These are phyloP conservation scores for Cenchrus fungigraminus DNA, from an alignment of 176 grass and related monocot genomes.

Conservation along the genomic window DNA sequence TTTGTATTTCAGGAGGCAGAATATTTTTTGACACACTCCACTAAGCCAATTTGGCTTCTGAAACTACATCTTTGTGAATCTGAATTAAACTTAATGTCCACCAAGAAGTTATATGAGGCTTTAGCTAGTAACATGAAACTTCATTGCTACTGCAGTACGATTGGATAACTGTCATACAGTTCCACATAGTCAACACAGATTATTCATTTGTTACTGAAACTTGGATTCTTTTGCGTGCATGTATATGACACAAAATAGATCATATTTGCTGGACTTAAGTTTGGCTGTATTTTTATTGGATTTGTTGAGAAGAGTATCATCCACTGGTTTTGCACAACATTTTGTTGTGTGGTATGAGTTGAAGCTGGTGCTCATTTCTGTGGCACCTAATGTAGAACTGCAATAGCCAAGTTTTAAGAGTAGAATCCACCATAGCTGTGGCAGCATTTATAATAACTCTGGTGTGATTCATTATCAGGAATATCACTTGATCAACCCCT, in stretches of 20 bases:
- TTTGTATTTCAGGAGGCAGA: not conserved
- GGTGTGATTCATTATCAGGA: slow-evolving; percentile 50
- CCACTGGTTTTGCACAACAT: not conserved
- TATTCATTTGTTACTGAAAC: not conserved
- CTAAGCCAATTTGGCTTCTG: not conserved
- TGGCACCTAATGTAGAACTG: slow-evolving; percentile 9
- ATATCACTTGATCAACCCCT: slow-evolving; percentile 79
- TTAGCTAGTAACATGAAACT: not conserved
- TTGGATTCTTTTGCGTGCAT: not conserved
- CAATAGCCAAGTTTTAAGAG: not conserved
- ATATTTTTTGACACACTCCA: not conserved
- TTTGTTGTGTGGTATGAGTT: not conserved
- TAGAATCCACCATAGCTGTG: not conserved
- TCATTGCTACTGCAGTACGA: not conserved
- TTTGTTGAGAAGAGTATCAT: not conserved
- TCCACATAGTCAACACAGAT: not conserved
- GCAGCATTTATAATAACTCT: slow-evolving; percentile 12
- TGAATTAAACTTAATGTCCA: not conserved
- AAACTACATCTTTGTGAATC: not conserved
- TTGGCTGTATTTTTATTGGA: not conserved
- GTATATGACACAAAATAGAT: not conserved
- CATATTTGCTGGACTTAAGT: not conserved
- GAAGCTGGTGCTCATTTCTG: not conserved
- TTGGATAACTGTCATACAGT: not conserved
- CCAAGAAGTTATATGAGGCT: not conserved